Evolutionary conservation across 225 moss, liverwort and hornwort species (phyloP).

Genomic region (Rhytidiadelphus loreus): DNA sequence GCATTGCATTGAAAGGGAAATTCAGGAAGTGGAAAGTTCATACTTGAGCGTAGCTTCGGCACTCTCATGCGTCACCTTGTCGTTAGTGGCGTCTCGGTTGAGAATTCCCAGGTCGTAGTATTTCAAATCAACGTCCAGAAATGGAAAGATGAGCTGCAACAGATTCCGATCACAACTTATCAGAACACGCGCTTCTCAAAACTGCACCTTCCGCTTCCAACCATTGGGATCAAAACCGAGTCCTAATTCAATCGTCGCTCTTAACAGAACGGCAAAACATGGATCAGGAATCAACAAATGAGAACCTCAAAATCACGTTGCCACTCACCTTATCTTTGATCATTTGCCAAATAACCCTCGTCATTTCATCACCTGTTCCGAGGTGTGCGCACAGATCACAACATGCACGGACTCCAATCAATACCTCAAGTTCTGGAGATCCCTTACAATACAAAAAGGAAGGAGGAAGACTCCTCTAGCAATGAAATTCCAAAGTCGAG

Average conservation of each 20-base stretch:
- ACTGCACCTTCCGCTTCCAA: background rate
- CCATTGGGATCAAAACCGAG: background rate
- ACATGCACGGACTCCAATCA: background rate
- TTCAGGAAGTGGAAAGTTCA: background rate
- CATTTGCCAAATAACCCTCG: slow-evolving; percentile 88
- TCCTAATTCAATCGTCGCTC: background rate
- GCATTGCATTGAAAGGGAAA: background rate
- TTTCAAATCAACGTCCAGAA: slow-evolving; percentile 76
- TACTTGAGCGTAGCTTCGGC: slow-evolving; percentile 89
- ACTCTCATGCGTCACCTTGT: slow-evolving; percentile 78
- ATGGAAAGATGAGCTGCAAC: slow-evolving; percentile 72
- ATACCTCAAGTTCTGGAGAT: background rate
- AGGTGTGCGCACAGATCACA: background rate
- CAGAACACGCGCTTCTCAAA: background rate
- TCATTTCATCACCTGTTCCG: slow-evolving; percentile 86
- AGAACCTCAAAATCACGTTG: background rate
- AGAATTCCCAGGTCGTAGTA: slow-evolving; percentile 78
- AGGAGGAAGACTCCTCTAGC: background rate
- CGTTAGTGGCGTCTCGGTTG: slow-evolving; percentile 74
- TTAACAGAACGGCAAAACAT: background rate
- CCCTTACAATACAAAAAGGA: background rate
- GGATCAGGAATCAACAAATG: background rate
- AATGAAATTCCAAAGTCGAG: background rate
- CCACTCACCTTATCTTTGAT: slow-evolving; percentile 82
- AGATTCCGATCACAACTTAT: background rate